Base-by-base conservation (phyloP, 23 red algal genomes). In the Gracilaria caudata region DNA sequence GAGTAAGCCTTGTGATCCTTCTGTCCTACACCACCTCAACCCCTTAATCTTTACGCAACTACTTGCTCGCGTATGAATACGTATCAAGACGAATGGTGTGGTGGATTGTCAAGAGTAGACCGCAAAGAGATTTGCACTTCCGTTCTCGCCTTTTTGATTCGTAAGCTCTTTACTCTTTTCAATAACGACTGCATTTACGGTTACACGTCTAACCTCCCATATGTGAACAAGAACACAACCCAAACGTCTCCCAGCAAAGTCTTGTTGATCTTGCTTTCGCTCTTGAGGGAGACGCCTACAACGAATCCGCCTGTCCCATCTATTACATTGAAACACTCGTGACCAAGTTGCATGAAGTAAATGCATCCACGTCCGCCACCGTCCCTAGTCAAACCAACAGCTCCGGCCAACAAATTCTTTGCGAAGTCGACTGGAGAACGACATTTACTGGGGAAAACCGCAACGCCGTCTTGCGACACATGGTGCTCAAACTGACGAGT, bases 251-350 rank as follows among this genome's bases (percentile, higher is more conserved):
- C 39, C 21, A 46, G 3, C 37, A 75, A 38, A 3, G 39, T 2
- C 70, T 75, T 75, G 0, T 11, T 75, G 12, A 75, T 7, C 37
- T 75, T 26, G 70, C 70, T 1, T 7, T 49, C 16, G 29, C 37
- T 16, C 37, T 75, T 9, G 70, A 75, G 33, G 23, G 5, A 46
- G 28, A 9, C 70, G 37, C 70, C 0, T 75, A 28, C 40, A 12
- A 33, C 37, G 70, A 75, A 29, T 75, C 39, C 39, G 70, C 70
- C 0, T 75, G 70, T 25, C 43, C 70, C 0, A 11, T 26, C 10
- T 75, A 46, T n/a, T 75, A 75, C 19, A 3, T 47, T 29, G 70
- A 75, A 45, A 24, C 37, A 28, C 39, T 75, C 11, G 37, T 46
- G 5, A 19, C 43, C 38, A 75, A 25, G 16, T 75, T 75, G 70